Evolutionary conservation across 2,329 filamentous ascomycete genomes (phyloP).

Genomic region (Didymella lethalis): DNA sequence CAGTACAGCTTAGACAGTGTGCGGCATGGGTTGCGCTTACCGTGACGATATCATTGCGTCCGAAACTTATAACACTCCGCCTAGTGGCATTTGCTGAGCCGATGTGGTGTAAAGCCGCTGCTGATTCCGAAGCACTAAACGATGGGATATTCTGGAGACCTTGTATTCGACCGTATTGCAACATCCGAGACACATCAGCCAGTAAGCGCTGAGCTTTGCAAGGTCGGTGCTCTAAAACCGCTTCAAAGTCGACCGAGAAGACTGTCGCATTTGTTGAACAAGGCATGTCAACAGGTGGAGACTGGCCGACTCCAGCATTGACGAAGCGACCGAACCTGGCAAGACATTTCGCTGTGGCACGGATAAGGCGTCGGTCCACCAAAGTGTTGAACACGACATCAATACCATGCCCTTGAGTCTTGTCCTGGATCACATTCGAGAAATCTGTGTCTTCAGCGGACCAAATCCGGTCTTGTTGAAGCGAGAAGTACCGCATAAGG

Average conservation of each 20-base stretch:
- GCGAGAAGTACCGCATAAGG: slow-evolving; percentile 26
- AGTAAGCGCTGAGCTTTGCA: slow-evolving; percentile 26
- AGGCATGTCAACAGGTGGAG: neutral
- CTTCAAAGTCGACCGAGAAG: slow-evolving; percentile 24
- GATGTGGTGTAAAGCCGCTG: slow-evolving; percentile 27
- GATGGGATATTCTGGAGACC: slow-evolving; percentile 14
- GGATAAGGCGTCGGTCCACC: slow-evolving; percentile 31
- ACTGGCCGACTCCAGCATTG: slow-evolving; percentile 3
- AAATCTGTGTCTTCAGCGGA: slow-evolving; percentile 37
- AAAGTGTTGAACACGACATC: slow-evolving; percentile 48
- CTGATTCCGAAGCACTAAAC: slow-evolving; percentile 25
- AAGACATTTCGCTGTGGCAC: slow-evolving; percentile 56
- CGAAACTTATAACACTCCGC: slow-evolving; percentile 30
- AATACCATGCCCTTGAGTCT: slow-evolving; percentile 44
- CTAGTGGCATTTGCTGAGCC: slow-evolving; percentile 20
- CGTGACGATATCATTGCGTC: slow-evolving; percentile 29
- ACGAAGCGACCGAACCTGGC: slow-evolving; percentile 44
- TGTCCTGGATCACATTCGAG: slow-evolving; percentile 27
- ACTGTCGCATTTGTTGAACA: slow-evolving; percentile 25
- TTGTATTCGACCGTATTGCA: slow-evolving; percentile 30
- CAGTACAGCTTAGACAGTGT: neutral
- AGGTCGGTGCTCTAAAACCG: slow-evolving; percentile 26
- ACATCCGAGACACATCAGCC: slow-evolving; percentile 26
- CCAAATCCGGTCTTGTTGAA: slow-evolving; percentile 46
- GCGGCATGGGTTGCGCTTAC: slow-evolving; percentile 20